These are phyloP conservation scores for Agaricus bisporus DNA, from an alignment of 768 basidiomycete genomes.

Conservation along the genomic window DNA sequence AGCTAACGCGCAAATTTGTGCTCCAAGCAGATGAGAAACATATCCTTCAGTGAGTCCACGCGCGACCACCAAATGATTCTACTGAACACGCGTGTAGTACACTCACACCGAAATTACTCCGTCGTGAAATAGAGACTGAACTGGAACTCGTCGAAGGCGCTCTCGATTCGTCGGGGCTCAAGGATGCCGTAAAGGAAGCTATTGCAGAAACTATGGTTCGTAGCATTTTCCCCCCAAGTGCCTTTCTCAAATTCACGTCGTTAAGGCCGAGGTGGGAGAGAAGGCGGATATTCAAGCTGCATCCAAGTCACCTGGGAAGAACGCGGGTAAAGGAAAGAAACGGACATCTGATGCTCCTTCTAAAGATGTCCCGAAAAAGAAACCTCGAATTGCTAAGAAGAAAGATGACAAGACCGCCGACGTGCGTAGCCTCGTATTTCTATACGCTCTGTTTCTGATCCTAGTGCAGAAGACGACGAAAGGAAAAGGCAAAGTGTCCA, in stretches of 20 bases:
- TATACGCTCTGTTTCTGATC: constrained; percentile 9
- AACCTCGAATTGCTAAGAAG: constrained; percentile 3
- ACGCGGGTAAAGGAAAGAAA: constrained; percentile 12
- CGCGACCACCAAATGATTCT: background rate
- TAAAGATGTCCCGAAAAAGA: background rate
- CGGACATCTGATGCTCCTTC: constrained; percentile 10
- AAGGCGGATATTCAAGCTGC: constrained; percentile 3
- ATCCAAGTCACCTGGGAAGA: background rate
- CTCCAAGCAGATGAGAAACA: constrained; percentile 20
- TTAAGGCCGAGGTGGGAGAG: constrained; percentile 6
- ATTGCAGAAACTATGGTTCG: constrained; percentile 33
- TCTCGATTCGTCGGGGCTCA: constrained; percentile 40
- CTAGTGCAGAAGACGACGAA: constrained; percentile 1
- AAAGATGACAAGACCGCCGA: constrained; percentile 5
- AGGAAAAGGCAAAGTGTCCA: constrained; percentile 10
- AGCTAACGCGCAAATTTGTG: constrained; percentile 11
- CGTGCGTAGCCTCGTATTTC: background rate
- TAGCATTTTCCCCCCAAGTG: background rate
- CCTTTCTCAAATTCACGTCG: background rate
- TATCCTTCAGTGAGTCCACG: constrained; percentile 21
- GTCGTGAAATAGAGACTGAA: constrained; percentile 40
- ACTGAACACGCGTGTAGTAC: constrained; percentile 20
- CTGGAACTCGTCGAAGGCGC: constrained; percentile 37
- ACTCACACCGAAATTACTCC: constrained; percentile 45
- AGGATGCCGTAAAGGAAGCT: constrained; percentile 36